These are phyloP conservation scores for Carex pumila DNA, from an alignment of 176 grass and related monocot species.

Conservation along the genomic window DNA sequence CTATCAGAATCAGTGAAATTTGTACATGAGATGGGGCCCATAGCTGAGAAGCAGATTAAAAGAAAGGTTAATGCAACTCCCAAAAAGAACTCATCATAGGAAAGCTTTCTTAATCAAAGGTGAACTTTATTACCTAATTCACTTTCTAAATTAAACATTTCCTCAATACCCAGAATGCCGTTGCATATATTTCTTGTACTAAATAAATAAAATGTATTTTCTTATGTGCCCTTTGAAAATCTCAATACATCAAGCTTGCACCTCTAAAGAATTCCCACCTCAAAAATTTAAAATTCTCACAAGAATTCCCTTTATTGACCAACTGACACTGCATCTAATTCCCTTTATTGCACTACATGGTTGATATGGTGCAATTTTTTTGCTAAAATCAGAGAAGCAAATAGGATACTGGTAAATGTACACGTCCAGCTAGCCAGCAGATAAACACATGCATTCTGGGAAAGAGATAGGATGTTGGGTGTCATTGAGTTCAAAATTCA, in stretches of 20 bases:
- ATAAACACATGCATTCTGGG: neutral
- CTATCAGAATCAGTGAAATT: slow-evolving; percentile 91
- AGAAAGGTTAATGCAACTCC: slow-evolving; percentile 31
- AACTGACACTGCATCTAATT: neutral
- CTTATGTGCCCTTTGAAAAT: neutral
- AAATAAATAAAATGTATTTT: neutral
- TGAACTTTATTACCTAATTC: neutral
- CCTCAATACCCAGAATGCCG: neutral
- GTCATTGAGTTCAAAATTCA: neutral
- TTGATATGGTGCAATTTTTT: neutral
- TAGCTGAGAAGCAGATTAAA: slow-evolving; percentile 48
- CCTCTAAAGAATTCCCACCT: neutral
- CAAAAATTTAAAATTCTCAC: neutral
- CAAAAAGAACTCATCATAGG: slow-evolving; percentile 28
- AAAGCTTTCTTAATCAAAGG: slow-evolving; percentile 19
- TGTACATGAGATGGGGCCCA: slow-evolving; percentile 68
- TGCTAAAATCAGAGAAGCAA: neutral
- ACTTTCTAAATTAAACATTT: neutral
- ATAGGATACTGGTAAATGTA: neutral
- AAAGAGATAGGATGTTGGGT: neutral
- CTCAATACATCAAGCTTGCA: neutral
- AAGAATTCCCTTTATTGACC: neutral
- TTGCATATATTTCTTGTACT: neutral
- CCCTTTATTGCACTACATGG: neutral
- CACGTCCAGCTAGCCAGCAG: neutral